These are phyloP conservation scores for Calonectria multiphialidica DNA, from an alignment of 2,329 filamentous ascomycete genomes.

Conservation along the genomic window DNA sequence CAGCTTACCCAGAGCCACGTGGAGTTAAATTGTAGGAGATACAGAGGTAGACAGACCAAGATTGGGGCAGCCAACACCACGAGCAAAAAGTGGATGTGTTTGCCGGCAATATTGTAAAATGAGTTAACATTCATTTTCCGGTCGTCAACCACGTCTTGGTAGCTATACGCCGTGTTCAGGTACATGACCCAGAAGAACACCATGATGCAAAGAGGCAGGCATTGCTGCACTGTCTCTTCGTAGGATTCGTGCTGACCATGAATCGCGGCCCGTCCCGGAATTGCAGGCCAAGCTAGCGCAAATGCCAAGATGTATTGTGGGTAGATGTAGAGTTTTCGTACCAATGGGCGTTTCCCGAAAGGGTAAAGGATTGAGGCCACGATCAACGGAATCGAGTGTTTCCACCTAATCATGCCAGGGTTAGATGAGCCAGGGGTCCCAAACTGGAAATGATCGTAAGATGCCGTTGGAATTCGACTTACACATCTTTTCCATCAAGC, in stretches of 20 bases:
- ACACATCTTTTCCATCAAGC: not conserved
- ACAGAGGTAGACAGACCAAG: not conserved
- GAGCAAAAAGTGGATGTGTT: not conserved
- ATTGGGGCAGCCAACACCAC: conserved; percentile 7
- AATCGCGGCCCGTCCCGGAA: conserved; percentile 37
- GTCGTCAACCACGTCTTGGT: conserved; percentile 41
- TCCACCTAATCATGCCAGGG: conserved; percentile 31
- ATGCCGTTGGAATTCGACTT: not conserved
- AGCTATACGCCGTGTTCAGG: conserved; percentile 41
- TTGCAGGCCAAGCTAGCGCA: conserved; percentile 38
- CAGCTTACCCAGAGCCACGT: conserved; percentile 5
- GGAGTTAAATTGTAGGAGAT: not conserved
- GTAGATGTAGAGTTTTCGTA: conserved; percentile 34
- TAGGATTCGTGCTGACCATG: conserved; percentile 31
- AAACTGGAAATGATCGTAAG: not conserved
- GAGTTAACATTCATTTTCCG: conserved; percentile 39
- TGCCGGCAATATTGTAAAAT: conserved; percentile 8
- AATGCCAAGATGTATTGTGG: conserved; percentile 41
- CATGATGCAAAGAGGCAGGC: conserved; percentile 39
- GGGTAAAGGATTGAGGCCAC: conserved; percentile 37
- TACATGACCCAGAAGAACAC: conserved; percentile 44
- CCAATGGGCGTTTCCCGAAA: conserved; percentile 36
- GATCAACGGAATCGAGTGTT: conserved; percentile 34
- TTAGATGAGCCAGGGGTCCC: not conserved
- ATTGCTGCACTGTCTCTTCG: conserved; percentile 28